Conservation (phyloP, 176 grass and related monocot species). For the Phoenix dactylifera region DNA sequence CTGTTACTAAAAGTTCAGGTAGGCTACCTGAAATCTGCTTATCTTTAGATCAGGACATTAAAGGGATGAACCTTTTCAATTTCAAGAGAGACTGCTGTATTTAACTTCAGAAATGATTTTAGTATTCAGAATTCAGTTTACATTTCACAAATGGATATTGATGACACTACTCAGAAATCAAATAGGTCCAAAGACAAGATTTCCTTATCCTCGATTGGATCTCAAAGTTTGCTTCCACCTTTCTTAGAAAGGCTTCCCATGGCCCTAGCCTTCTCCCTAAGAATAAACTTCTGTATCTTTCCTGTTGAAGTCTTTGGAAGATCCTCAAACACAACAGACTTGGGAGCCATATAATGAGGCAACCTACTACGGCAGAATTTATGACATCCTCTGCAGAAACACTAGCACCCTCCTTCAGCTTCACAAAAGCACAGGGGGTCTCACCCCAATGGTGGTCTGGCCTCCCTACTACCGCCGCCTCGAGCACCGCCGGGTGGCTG, state of each 20-base stretch:
- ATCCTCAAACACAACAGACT: conserved; percentile 37
- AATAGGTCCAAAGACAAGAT: too few relatives aligned
- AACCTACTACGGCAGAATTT: conserved; percentile 25
- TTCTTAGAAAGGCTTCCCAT: conserved; percentile 4
- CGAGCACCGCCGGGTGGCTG: conserved; percentile 33
- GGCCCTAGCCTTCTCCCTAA: conserved; percentile 34
- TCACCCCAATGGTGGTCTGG: conserved; percentile 28
- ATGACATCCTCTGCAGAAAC: conserved; percentile 24
- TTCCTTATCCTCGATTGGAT: too few relatives aligned
- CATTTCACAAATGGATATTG: too few relatives aligned
- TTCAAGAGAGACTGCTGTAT: too few relatives aligned
- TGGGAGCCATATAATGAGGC: conserved; percentile 39
- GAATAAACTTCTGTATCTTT: conserved; percentile 38
- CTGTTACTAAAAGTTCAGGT: too few relatives aligned
- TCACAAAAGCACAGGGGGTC: conserved; percentile 42
- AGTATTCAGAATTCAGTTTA: too few relatives aligned
- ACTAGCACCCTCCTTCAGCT: conserved; percentile 12
- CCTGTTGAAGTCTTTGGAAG: conserved; percentile 43
- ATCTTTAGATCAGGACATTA: too few relatives aligned
- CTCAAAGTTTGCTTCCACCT: too few relatives aligned
- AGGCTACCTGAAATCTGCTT: too few relatives aligned
- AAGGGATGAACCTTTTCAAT: too few relatives aligned
- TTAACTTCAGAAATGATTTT: too few relatives aligned
- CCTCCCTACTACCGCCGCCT: conserved; percentile 38
- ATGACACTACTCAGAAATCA: too few relatives aligned